These are phyloP conservation scores for Crucihimalaya himalaica DNA, from an alignment of 345 rosid species.

Conservation along the genomic window DNA sequence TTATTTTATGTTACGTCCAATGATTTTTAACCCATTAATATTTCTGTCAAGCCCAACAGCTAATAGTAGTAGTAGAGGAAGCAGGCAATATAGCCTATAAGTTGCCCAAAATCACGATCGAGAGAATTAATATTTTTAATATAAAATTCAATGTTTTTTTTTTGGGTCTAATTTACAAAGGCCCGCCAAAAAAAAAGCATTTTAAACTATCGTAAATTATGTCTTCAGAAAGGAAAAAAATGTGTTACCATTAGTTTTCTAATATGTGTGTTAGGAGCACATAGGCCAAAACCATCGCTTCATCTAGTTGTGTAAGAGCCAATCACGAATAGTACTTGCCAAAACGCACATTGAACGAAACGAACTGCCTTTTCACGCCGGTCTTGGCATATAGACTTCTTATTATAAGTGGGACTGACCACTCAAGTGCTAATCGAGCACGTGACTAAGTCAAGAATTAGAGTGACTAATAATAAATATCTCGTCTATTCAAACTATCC, in stretches of 20 bases:
- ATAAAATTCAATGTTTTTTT: too few species aligned
- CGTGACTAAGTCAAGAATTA: background rate
- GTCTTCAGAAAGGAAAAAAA: too few species aligned
- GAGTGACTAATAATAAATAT: background rate
- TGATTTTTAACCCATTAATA: background rate
- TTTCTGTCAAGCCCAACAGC: background rate
- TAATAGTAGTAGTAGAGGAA: background rate
- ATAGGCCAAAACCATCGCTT: background rate
- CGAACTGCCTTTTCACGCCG: background rate
- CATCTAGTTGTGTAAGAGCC: background rate
- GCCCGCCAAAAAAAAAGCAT: too few species aligned
- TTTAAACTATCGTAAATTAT: too few species aligned
- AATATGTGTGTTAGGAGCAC: too few species aligned
- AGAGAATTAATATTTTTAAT: too few species aligned
- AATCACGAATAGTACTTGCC: background rate
- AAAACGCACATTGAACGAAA: background rate
- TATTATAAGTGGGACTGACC: background rate
- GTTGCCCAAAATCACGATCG: too few species aligned
- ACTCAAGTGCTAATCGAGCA: background rate
- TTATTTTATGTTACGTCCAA: background rate
- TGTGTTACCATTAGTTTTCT: too few species aligned
- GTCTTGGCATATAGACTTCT: background rate
- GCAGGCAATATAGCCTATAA: background rate
- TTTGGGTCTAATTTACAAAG: too few species aligned
- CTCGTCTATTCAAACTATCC: background rate